These are phyloP conservation scores for Onygenales sp. DNA, from an alignment of 2,329 filamentous ascomycete genomes.

Conservation along the genomic window DNA sequence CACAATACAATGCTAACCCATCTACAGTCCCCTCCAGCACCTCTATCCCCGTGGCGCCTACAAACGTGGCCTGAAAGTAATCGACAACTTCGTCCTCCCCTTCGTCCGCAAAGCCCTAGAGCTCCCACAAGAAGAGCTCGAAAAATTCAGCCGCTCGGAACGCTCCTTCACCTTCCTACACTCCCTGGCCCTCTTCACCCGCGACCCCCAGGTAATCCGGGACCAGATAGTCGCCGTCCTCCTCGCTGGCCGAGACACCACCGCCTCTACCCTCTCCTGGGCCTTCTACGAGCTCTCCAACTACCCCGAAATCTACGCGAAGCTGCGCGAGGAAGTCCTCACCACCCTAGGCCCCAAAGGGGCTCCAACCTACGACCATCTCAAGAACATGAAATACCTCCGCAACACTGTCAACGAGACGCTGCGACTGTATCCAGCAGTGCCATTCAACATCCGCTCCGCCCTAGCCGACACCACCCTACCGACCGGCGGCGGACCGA, in stretches of 20 bases:
- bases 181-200: conserved; percentile 64
- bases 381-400: conserved; percentile 16
- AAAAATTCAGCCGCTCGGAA: conserved; percentile 57
- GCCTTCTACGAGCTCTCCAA: conserved; percentile 40
- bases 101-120: conserved; percentile 63
- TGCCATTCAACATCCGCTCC: conserved; percentile 36
- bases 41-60: conserved; percentile 53
- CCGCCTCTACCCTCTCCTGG: conserved; percentile 37
- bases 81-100: conserved; percentile 62
- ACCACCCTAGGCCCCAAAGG: conserved; percentile 8
- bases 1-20: neutral
- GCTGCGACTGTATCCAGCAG: conserved; percentile 37
- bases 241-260: conserved; percentile 46
- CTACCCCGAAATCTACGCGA: conserved; percentile 25
- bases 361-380: conserved; percentile 14
- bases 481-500: conserved; percentile 50
- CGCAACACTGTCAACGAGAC: conserved; percentile 22
- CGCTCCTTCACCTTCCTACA: conserved; percentile 65
- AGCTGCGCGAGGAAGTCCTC: conserved; percentile 26
- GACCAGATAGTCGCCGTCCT: conserved; percentile 63
- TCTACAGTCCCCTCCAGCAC: conserved; percentile 43
- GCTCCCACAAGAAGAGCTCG: conserved; percentile 57
- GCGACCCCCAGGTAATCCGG: conserved; percentile 48
- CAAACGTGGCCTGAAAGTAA: conserved; percentile 48
- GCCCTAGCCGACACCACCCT: conserved; percentile 34